A percentile compares a stretch with the other conserved stretches of the same genome.
Evolutionary conservation across 441 rosid genomes (phyloP).

Genomic region (Corymbia citriodora): DNA sequence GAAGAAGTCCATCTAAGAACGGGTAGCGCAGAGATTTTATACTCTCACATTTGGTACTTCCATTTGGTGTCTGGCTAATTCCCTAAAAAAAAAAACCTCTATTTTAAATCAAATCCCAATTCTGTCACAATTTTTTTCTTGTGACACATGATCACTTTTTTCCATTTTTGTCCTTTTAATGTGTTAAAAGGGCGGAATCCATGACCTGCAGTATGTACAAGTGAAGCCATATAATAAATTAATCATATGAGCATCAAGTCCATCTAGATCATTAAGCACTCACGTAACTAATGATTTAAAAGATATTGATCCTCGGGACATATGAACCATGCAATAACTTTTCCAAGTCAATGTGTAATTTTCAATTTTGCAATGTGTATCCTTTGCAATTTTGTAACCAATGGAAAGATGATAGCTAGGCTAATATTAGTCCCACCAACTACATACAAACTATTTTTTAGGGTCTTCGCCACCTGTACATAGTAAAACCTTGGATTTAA

Average conservation of each 20-base stretch:
- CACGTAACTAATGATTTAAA: neutral
- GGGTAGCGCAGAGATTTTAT: too few relatives aligned
- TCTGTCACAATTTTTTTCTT: neutral
- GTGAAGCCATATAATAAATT: neutral
- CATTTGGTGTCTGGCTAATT: too few relatives aligned
- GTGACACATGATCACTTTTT: neutral
- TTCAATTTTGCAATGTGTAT: neutral
- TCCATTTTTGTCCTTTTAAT: neutral
- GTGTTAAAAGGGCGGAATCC: neutral
- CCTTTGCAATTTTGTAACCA: neutral
- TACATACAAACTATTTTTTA: too few relatives aligned
- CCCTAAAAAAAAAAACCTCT: too few relatives aligned
- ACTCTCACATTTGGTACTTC: too few relatives aligned
- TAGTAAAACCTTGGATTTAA: too few relatives aligned
- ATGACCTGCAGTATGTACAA: neutral
- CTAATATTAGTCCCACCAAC: too few relatives aligned
- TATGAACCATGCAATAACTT: neutral
- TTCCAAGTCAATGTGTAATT: neutral
- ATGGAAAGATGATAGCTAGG: too few relatives aligned
- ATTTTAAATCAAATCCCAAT: too few relatives aligned
- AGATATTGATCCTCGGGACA: neutral
- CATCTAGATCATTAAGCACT: neutral
- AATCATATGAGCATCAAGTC: neutral
- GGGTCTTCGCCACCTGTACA: too few relatives aligned
- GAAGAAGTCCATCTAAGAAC: too few relatives aligned